Base-by-base conservation (phyloP, 345 rosid species). In the Arabis hirsuta region DNA sequence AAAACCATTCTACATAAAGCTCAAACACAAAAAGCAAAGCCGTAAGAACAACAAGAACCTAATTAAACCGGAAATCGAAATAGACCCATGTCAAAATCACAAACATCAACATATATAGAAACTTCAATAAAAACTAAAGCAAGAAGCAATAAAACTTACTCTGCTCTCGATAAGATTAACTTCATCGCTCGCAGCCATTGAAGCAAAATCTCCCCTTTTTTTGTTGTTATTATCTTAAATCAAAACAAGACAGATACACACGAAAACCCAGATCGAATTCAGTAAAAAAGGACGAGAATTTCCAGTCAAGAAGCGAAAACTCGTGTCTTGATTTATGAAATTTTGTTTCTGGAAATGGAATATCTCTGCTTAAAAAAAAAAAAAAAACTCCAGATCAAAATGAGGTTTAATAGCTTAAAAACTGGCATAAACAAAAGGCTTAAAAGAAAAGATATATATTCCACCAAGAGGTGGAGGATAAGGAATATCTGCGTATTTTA, bases 111-210 rank as follows among this genome's bases (percentile, higher is more conserved):
- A 65, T 6, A n/a, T 46, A 41, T 6, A 20, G 59, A 68, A 13
- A 38, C 50, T 57, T 10, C 29, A 29, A 5, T 57, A 22, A 42
- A 9, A 42, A 9, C 13, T 13, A 38, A 6, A 39, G 4, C 10
- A n/a, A 4, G 1, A 36, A 34, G 8, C 45, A 61, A 42, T n/a
- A 70, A 70, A 46, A 67, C 61, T 79, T 27, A 92, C 96, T 89
- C 74, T 86, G 78, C 92, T 86, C 53, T 92, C 98, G 20, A 79
- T 87, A 68, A 85, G 80, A 76, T 81, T 85, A 50, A 86, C 86
- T 80, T 78, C 92, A 74, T 84, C 84, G 34, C 85, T 83, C 60
- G 87, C 85, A 60, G 93, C 92, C 98, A 92, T 90, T 76, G 77
- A 67, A 60, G 45, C 16, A 38, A 46, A 60, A 22, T 22, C 24